Evolutionary conservation across 2,329 filamentous ascomycete species (phyloP), one percentile per base, ranked within the genome.

Genomic region (Trichoderma sp.): DNA sequence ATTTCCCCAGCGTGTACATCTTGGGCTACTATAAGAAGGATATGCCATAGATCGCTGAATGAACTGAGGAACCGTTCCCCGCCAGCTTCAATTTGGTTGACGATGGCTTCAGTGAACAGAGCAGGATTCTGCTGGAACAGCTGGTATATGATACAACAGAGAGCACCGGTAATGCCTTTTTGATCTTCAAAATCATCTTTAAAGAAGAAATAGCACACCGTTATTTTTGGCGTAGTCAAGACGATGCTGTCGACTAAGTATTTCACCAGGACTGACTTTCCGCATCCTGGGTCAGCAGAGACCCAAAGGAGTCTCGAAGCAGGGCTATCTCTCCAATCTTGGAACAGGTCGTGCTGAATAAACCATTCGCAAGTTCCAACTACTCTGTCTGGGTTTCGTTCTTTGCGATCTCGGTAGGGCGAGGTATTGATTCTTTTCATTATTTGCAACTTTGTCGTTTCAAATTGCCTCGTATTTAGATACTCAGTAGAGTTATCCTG

Each of bases 281-380:
- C 83, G 56, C 81, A 84, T 0, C 83, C 83, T 3, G 83, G 83
- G 67, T 84, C 80, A 9, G 82, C 83, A 30, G 83, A 83, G 1
- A 84, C 78, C 78, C 70, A 71, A 11, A 71, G 51, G 0, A 60
- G 6, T 15, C 21, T 61, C 1, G 26, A 36, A 1, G 18, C 7
- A 0, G 14, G 3, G 11, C 34, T 68, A 1, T 62, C 5, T 30
- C 21, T 3, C 70, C 70, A 71, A 1, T 62, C 15, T 21, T 15
- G 6, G 8, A 30, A 64, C 2, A 30, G 18, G 0, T 1, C 11
- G 14, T 64, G 24, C 0, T 18, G 9, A 5, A 9, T 7, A 30
- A 64, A 30, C 61, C 61, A 71, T 26, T 71, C 21, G 14, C 70
- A 71, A 3, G 70, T 67, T 1, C 62, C 62, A 2, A 1, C 14